Conservation (phyloP, 305 asterid genomes). For the Lippia alba region DNA sequence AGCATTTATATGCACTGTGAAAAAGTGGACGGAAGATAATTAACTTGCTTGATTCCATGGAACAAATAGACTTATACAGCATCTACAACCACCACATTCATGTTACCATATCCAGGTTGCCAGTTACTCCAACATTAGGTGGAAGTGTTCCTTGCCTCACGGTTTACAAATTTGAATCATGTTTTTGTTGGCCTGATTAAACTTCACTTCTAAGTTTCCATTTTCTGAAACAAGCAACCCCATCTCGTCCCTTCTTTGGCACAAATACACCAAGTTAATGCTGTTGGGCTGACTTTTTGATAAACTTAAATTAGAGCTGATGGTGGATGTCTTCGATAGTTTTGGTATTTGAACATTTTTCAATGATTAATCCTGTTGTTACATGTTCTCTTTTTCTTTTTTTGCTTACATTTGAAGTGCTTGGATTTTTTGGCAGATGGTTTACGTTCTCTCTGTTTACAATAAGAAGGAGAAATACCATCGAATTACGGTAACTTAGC, state of each 20-base stretch:
- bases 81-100: constrained; percentile 17
- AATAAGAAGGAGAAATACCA: constrained; percentile 92
- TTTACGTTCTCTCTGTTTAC: constrained; percentile 91
- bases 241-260: constrained; percentile 22
- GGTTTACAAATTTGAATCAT: constrained; percentile 8
- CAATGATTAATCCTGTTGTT: constrained; percentile 18
- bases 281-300: constrained; percentile 13
- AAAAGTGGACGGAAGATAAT: constrained; percentile 18
- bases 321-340: constrained; percentile 24
- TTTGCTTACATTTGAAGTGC: constrained; percentile 24
- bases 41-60: constrained; percentile 18
- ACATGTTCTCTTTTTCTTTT: constrained; percentile 32
- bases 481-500: constrained; percentile 75
- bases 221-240: constrained; percentile 5
- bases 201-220: background rate
- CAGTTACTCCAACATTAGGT: constrained; percentile 14
- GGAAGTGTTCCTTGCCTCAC: background rate
- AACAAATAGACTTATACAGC: background rate
- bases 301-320: constrained; percentile 9
- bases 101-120: constrained; percentile 17
- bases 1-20: constrained; percentile 5
- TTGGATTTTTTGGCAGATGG: constrained; percentile 75
- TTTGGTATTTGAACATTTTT: constrained; percentile 30
- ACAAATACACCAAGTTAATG: constrained; percentile 12
- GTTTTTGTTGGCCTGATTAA: constrained; percentile 7